These are phyloP conservation scores for Hysterium pulicare DNA, from an alignment of 2,329 filamentous ascomycete species.

Conservation along the genomic window DNA sequence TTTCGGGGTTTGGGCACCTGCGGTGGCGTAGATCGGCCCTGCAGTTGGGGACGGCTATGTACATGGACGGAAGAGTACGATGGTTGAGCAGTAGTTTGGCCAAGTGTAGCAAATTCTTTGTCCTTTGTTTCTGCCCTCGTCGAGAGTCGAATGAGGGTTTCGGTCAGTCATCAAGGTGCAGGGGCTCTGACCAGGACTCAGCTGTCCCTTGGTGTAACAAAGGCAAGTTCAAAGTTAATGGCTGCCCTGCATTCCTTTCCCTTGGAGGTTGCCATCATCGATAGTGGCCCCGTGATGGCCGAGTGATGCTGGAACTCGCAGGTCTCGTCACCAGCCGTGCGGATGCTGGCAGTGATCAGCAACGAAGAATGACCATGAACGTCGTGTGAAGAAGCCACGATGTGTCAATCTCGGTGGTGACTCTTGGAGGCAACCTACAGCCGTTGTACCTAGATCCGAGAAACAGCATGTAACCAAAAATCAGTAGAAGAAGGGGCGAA, in stretches of 20 bases:
- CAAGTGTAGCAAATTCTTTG: no score
- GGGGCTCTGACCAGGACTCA: conserved; percentile 9
- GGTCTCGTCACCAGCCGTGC: conserved; percentile 1
- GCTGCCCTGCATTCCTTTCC: conserved; percentile 2
- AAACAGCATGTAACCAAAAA: background rate
- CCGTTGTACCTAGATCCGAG: conserved; percentile 5
- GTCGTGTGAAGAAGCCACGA: conserved; percentile 9
- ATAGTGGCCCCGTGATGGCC: background rate
- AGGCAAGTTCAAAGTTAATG: conserved; percentile 11
- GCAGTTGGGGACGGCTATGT: background rate
- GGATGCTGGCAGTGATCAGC: background rate
- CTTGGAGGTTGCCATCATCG: background rate
- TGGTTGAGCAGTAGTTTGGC: background rate
- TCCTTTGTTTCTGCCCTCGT: no score
- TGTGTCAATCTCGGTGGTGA: conserved; percentile 6
- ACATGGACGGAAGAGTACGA: background rate
- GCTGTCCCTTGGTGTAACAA: conserved; percentile 21
- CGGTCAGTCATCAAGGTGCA: no score
- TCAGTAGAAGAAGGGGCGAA: background rate
- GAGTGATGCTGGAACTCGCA: background rate
- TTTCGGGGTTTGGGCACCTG: conserved; percentile 5
- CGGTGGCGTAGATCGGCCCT: conserved; percentile 4
- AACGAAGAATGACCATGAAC: background rate
- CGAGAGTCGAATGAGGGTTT: no score
- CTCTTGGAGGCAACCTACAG: conserved; percentile 1